Evolutionary conservation across 1,284 basidiomycete genomes (phyloP).

Genomic region (Ganoderma meredithae): DNA sequence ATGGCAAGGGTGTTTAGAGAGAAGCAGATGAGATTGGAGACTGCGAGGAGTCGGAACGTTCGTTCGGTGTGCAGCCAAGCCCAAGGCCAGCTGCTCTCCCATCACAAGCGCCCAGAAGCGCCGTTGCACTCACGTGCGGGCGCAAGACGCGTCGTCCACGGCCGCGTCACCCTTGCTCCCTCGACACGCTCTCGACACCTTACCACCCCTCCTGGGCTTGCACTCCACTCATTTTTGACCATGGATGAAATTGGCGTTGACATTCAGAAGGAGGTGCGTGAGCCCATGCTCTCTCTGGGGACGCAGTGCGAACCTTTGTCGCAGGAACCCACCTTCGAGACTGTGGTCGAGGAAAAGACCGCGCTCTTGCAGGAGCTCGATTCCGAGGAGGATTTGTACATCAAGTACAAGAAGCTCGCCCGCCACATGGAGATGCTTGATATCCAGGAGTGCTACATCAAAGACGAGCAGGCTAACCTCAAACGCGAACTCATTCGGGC

Average conservation of each 20-base stretch:
- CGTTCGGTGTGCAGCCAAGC: constrained; percentile 11
- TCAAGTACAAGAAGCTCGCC: constrained; percentile 94
- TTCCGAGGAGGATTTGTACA: constrained; percentile 89
- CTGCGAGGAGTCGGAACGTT: not conserved
- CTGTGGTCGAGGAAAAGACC: constrained; percentile 88
- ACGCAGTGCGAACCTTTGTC: not conserved
- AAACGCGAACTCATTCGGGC: constrained; percentile 98
- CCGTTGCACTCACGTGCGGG: constrained; percentile 29
- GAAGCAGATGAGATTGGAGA: constrained; percentile 26
- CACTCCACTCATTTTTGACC: constrained; percentile 33
- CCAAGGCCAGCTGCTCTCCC: constrained; percentile 13
- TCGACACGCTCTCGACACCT: constrained; percentile 22
- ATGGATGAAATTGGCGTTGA: constrained; percentile 89
- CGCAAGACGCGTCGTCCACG: constrained; percentile 34
- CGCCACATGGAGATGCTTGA: constrained; percentile 94
- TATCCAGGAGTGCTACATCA: constrained; percentile 98
- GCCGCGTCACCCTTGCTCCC: constrained; percentile 61
- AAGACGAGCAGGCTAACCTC: constrained; percentile 98
- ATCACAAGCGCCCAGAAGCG: constrained; percentile 19
- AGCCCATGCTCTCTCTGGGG: constrained; percentile 12
- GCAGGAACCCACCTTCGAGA: constrained; percentile 91
- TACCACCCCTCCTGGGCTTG: constrained; percentile 26
- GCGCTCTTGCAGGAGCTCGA: constrained; percentile 85
- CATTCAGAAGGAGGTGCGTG: constrained; percentile 81
- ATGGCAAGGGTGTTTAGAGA: constrained; percentile 50